phyloP scores from a whole-genome alignment of 2,329 filamentous ascomycete genomes.

The Colletotrichum viniferum region DNA sequence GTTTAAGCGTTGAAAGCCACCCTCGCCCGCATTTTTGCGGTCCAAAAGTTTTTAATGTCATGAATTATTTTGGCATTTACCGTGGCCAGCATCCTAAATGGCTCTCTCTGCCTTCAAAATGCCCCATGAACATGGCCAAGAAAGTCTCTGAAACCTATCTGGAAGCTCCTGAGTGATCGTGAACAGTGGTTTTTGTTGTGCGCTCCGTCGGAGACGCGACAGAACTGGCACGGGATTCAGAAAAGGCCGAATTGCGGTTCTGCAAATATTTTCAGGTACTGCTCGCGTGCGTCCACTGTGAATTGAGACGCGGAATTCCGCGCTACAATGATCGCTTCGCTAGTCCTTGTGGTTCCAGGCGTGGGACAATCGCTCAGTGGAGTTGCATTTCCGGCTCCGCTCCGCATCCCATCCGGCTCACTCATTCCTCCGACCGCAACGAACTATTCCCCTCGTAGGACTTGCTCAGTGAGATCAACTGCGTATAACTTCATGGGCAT shows the following conservation, averaged over 20 bases:
- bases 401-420: not conserved
- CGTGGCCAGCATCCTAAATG: accelerated
- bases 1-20: not conserved
- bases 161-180: accelerated
- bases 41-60: not conserved
- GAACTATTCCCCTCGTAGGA: not conserved
- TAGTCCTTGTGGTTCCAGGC: not conserved
- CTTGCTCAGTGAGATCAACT: not conserved
- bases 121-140: accelerated
- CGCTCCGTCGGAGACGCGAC: not conserved
- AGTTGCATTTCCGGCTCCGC: not conserved
- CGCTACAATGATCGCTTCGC: not conserved
- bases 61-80: not conserved
- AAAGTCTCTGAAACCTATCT: accelerated
- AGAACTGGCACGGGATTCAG: not conserved
- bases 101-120: not conserved
- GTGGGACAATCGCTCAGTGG: not conserved
- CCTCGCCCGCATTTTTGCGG: not conserved
- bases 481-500: not conserved
- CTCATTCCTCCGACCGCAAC: not conserved
- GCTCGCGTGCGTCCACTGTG: not conserved
- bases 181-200: not conserved
- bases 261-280: not conserved
- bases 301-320: not conserved
- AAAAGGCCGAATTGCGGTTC: not conserved